Evolutionary conservation across 352 stramenopile genomes (phyloP).

Genomic region (Pythium rishiriense): DNA sequence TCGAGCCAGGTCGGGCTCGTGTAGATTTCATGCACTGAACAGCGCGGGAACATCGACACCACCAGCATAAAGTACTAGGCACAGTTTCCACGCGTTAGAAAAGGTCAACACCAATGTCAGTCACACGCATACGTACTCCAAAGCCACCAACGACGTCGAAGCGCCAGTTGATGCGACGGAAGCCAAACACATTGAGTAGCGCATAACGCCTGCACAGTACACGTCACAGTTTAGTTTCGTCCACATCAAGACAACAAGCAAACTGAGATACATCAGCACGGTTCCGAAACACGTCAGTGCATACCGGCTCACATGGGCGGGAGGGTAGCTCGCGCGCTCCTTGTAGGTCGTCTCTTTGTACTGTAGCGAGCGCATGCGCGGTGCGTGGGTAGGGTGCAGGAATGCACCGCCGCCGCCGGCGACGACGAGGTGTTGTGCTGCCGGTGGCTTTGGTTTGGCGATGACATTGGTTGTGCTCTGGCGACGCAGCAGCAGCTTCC

Average conservation of each 20-base stretch:
- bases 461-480: not conserved
- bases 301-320: constrained; percentile 70
- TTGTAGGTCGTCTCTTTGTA: constrained; percentile 79
- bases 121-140: constrained; percentile 44
- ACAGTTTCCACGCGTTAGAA: not conserved
- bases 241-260: not conserved
- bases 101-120: not conserved
- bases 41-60: constrained; percentile 93
- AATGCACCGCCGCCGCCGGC: constrained; percentile 89
- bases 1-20: constrained; percentile 47
- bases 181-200: constrained; percentile 84
- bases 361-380: constrained; percentile 42
- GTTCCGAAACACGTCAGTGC: not conserved
- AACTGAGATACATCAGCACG: not conserved
- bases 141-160: constrained; percentile 91
- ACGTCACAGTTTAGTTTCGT: not conserved
- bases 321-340: constrained; percentile 83
- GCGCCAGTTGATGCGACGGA: constrained; percentile 92
- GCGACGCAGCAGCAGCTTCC: constrained; percentile 10
- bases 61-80: constrained; percentile 89
- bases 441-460: constrained; percentile 18
- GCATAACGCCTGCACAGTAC: constrained; percentile 59
- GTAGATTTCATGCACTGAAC: constrained; percentile 76
- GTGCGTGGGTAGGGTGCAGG: constrained; percentile 89
- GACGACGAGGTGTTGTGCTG: constrained; percentile 79